Conservation (phyloP, 371 early-diverging fungal species). For the Rhizopus microsporus region DNA sequence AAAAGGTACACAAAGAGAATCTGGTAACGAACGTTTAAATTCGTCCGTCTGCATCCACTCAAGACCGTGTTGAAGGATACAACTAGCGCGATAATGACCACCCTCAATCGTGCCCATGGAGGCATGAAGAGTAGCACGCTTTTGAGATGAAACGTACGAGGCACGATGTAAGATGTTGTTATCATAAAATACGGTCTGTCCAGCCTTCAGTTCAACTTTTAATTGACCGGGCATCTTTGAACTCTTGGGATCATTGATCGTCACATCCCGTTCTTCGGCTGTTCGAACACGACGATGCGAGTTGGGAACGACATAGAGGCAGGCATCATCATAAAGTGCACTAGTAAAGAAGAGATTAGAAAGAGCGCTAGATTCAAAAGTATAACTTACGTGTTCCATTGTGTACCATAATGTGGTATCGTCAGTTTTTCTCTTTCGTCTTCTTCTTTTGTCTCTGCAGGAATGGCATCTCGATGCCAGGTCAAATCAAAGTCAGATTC, state of each 20-base stretch:
- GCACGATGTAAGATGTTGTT: slow-evolving; percentile 62
- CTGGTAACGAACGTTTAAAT: slow-evolving; percentile 42
- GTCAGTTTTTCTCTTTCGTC: slow-evolving; percentile 44
- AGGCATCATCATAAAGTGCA: slow-evolving; percentile 56
- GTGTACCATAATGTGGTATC: slow-evolving; percentile 59
- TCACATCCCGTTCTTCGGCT: slow-evolving; percentile 45
- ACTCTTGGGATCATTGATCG: slow-evolving; percentile 52
- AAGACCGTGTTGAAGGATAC: slow-evolving; percentile 57
- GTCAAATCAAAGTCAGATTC: slow-evolving; percentile 54
- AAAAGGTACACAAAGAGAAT: slow-evolving; percentile 39
- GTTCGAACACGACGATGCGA: slow-evolving; percentile 55
- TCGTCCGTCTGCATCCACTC: slow-evolving; percentile 50
- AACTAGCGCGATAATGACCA: slow-evolving; percentile 54
- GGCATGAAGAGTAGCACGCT: slow-evolving; percentile 59
- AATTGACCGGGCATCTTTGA: slow-evolving; percentile 52
- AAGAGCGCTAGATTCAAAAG: neutral
- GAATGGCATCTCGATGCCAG: slow-evolving; percentile 59
- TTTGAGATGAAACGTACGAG: slow-evolving; percentile 40
- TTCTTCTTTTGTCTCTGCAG: slow-evolving; percentile 44
- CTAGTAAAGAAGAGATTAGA: slow-evolving; percentile 8
- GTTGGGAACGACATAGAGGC: slow-evolving; percentile 52
- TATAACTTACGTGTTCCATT: slow-evolving; percentile 53
- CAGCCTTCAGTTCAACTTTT: slow-evolving; percentile 46
- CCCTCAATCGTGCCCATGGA: slow-evolving; percentile 59
- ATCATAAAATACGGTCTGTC: slow-evolving; percentile 62